Conservation (phyloP, 306 rosid genomes). For the Betula pendula region DNA sequence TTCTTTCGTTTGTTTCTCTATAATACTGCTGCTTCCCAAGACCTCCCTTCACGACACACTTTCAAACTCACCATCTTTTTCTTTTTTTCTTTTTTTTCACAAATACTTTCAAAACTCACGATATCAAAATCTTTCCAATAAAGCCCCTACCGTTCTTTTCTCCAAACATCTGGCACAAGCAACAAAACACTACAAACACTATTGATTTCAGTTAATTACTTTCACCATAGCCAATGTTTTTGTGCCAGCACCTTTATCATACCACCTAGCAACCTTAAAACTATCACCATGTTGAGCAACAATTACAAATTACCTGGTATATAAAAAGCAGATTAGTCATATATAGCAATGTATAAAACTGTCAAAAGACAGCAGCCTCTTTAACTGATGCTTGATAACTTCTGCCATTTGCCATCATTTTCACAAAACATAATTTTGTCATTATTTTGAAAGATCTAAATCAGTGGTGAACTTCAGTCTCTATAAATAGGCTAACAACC, state of each 20-base stretch:
- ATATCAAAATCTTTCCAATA: background rate
- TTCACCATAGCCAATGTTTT: background rate
- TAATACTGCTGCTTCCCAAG: background rate
- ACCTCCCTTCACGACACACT: background rate
- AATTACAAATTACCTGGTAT: background rate
- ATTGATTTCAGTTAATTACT: background rate
- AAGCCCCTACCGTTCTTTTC: background rate
- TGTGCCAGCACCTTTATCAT: background rate
- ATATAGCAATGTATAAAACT: too few species aligned
- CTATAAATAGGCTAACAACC: background rate
- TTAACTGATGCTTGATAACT: too few species aligned
- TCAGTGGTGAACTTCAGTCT: too few species aligned
- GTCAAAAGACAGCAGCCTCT: too few species aligned
- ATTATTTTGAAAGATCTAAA: too few species aligned
- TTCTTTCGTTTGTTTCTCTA: background rate
- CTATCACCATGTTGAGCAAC: background rate
- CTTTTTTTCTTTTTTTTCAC: too few species aligned
- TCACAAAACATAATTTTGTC: too few species aligned
- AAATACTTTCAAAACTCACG: too few species aligned
- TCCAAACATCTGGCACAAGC: background rate
- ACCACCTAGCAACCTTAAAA: background rate
- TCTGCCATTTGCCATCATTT: too few species aligned
- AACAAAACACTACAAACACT: background rate
- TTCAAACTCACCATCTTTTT: background rate
- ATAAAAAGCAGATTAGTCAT: background rate